These are phyloP conservation scores for Firmiana major DNA, from an alignment of 345 rosid genomes.

Conservation along the genomic window DNA sequence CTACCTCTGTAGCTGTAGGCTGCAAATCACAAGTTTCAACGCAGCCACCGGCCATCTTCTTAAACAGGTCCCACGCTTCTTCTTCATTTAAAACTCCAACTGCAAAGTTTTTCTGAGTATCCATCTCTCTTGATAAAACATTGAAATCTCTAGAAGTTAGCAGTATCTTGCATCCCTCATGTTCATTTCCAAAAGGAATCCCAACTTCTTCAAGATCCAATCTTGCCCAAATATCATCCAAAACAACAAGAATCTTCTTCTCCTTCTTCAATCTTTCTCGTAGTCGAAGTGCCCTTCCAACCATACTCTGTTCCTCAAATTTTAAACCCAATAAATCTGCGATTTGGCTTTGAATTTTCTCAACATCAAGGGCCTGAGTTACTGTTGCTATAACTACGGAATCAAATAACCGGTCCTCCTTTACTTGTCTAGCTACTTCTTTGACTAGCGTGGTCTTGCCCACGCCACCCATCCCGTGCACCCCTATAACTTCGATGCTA, in stretches of 20 bases:
- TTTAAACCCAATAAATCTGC: constrained; percentile 1
- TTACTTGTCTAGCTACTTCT: constrained; percentile 3
- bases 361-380: background rate
- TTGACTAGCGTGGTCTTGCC: background rate
- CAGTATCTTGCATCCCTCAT: constrained; percentile 24
- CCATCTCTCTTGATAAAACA: constrained; percentile 19
- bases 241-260: background rate
- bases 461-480: no score
- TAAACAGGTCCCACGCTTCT: constrained; percentile 34
- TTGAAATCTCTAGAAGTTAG: constrained; percentile 18
- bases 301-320: background rate
- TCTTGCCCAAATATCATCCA: background rate
- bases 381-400: constrained; percentile 14
- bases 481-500: no score
- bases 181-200: constrained; percentile 20
- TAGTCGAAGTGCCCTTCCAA: background rate
- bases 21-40: background rate
- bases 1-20: constrained; percentile 1
- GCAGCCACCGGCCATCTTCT: background rate
- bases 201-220: constrained; percentile 24
- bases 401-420: background rate
- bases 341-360: constrained; percentile 16
- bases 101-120: background rate
- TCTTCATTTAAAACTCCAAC: constrained; percentile 4
- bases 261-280: background rate